Conservation (phyloP, 345 rosid species). For the Anastatica hierochuntica region DNA sequence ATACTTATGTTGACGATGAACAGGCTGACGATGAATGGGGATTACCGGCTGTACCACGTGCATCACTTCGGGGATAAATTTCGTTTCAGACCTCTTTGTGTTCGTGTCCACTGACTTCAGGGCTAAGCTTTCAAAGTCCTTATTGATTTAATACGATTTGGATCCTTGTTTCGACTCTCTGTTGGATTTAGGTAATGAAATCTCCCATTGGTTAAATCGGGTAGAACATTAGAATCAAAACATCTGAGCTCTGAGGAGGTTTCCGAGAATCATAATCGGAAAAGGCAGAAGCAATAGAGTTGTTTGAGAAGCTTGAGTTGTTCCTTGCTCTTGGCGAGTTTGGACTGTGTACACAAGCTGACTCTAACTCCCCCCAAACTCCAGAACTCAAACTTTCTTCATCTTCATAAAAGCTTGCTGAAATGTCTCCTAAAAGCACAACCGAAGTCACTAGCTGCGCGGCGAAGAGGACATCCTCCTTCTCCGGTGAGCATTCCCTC, state of each 20-base stretch:
- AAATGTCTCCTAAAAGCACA: slow-evolving; percentile 44
- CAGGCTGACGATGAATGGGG: slow-evolving; percentile 92
- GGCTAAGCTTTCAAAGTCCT: not conserved
- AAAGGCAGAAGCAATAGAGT: slow-evolving; percentile 51
- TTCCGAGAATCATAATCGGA: slow-evolving; percentile 42
- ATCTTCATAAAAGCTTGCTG: slow-evolving; percentile 29
- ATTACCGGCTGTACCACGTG: slow-evolving; percentile 78
- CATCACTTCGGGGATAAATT: slow-evolving; percentile 59
- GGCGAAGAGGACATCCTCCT: slow-evolving; percentile 34
- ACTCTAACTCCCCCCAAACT: slow-evolving; percentile 37
- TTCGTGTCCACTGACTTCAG: slow-evolving; percentile 1
- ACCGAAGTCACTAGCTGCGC: slow-evolving; percentile 71
- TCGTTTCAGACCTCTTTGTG: not conserved
- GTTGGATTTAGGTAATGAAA: too few relatives aligned
- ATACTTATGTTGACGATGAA: not conserved
- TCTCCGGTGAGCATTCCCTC: slow-evolving; percentile 29
- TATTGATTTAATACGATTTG: not conserved
- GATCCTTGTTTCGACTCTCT: too few relatives aligned
- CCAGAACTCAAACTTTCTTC: slow-evolving; percentile 29
- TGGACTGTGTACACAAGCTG: slow-evolving; percentile 62
- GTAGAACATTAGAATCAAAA: too few relatives aligned
- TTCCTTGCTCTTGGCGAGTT: slow-evolving; percentile 60
- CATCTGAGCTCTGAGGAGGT: slow-evolving; percentile 35
- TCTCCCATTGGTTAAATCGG: too few relatives aligned
- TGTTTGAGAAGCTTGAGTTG: slow-evolving; percentile 35